Evolutionary conservation across 2,329 filamentous ascomycete species (phyloP).

Genomic region (Penicillium polonicum): DNA sequence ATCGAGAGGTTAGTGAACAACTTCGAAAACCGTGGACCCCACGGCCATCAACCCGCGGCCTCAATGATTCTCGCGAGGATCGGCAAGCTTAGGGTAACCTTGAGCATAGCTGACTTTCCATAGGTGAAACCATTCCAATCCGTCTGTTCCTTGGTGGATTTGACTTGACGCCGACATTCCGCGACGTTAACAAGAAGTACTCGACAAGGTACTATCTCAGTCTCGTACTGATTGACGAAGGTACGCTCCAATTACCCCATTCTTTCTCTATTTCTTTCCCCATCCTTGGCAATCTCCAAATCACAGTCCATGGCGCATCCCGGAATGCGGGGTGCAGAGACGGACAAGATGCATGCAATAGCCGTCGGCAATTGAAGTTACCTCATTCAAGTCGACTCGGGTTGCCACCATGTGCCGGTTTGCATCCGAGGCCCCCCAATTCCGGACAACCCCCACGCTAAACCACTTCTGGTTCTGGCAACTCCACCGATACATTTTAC

Average conservation of each 20-base stretch:
- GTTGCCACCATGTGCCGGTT: constrained; percentile 13
- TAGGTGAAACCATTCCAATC: constrained; percentile 89
- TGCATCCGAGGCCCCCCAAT: constrained; percentile 16
- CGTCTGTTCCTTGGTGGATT: constrained; percentile 95
- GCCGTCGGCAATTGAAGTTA: constrained; percentile 39
- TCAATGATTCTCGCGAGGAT: not conserved
- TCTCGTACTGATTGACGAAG: constrained; percentile 92
- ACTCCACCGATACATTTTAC: constrained; percentile 22
- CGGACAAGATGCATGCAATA: constrained; percentile 26
- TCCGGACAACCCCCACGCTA: constrained; percentile 36
- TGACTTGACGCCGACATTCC: constrained; percentile 95
- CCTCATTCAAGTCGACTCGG: constrained; percentile 20
- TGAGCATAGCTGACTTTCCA: constrained; percentile 22
- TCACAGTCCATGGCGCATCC: constrained; percentile 2
- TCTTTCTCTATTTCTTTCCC: not conserved
- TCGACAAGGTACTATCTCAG: constrained; percentile 97
- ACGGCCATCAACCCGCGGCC: not conserved
- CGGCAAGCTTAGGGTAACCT: not conserved
- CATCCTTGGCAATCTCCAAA: not conserved
- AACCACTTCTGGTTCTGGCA: constrained; percentile 19
- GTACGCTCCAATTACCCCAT: constrained; percentile 43
- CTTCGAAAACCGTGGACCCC: too few species aligned
- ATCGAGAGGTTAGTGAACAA: constrained; percentile 67
- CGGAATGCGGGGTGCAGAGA: constrained; percentile 5
- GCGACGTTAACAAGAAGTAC: constrained; percentile 99